Conservation (phyloP, 805 yeast genomes). For the Suhomyces prunicola region DNA sequence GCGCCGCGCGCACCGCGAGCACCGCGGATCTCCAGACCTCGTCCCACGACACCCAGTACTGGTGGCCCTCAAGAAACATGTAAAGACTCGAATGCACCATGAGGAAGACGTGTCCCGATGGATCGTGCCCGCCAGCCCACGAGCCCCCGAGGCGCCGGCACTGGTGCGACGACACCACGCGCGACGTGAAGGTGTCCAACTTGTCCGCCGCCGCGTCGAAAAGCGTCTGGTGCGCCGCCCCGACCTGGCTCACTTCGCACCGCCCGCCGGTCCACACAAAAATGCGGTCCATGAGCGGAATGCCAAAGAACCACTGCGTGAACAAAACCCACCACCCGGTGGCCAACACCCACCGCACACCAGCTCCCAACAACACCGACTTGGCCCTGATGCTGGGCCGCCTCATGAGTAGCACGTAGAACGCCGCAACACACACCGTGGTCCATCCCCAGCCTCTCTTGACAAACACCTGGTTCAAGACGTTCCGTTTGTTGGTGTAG, state of each 20-base stretch:
- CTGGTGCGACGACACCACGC: slow-evolving; percentile 26
- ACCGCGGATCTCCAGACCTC: slow-evolving; percentile 10
- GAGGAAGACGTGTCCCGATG: slow-evolving; percentile 89
- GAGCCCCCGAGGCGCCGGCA: slow-evolving; percentile 48
- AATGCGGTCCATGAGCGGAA: slow-evolving; percentile 85
- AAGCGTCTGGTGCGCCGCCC: slow-evolving; percentile 6
- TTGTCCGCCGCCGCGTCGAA: slow-evolving; percentile 6
- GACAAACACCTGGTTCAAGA: slow-evolving; percentile 72
- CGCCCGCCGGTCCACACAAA: slow-evolving; percentile 81
- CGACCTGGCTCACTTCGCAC: slow-evolving; percentile 41
- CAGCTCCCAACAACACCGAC: slow-evolving; percentile 12
- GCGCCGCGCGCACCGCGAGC: not conserved
- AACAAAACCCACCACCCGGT: slow-evolving; percentile 83
- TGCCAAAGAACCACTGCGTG: slow-evolving; percentile 84
- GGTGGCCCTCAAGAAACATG: slow-evolving; percentile 61
- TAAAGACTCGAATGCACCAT: slow-evolving; percentile 64
- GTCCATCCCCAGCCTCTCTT: slow-evolving; percentile 97
- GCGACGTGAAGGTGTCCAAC: not conserved
- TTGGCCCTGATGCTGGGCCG: slow-evolving; percentile 1
- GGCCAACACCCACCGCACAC: slow-evolving; percentile 47
- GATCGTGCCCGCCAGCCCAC: slow-evolving; percentile 92
- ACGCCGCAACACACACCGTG: slow-evolving; percentile 24
- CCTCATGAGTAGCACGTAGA: slow-evolving; percentile 19
- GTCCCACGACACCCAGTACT: slow-evolving; percentile 30
- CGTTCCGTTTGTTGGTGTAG: slow-evolving; percentile 60